Base-by-base conservation (phyloP, 768 basidiomycete species). In the Ramaria sp. region DNA sequence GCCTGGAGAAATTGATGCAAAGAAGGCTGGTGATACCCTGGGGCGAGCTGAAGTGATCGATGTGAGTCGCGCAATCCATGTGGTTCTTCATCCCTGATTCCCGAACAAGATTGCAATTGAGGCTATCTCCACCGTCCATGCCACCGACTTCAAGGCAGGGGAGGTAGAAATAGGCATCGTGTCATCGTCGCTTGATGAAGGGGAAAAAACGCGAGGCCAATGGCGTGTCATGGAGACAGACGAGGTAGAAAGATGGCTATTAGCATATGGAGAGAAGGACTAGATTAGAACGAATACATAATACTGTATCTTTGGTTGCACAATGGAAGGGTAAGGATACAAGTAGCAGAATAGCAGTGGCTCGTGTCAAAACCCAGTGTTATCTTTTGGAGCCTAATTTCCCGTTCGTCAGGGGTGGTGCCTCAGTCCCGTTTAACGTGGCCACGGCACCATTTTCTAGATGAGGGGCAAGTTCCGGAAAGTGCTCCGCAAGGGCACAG, bases 91-190 rank as follows among this genome's bases (percentile, higher is more conserved):
- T 34, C 13, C 8, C 32, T 34, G 7, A 34, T 34, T 34, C 32
- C 13, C 13, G 32, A 34, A 34, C 8, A 37, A 95, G 91, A 79
- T 94, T 71, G 94, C 92, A 0, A 94, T 97, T 52, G 94, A 97
- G 67, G 82, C 84, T 12, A 88, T 97, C 75, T 94, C 91, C 44
- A 86, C 82, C 0, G 92, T 98, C 24, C 88, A 95, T 63, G 83
- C 91, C 37, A 96, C 93, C 1, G 96, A 99, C 66, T 96, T 92
- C 73, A 99, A 98, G 69, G 75, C 90, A 0, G 83, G 82, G 9
- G 96, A 98, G 69, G 88, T 98, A 62, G 96, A 99, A 68, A 89
- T 99, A 60, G 95, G 92, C 0, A 87, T 98, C 51, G 85, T 90
- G 20, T 95, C 91, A 25, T 76, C 75, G 0, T 76, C 78, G 34